These are phyloP conservation scores for Paulownia fortunei DNA, from an alignment of 257 asterid genomes.

Conservation along the genomic window DNA sequence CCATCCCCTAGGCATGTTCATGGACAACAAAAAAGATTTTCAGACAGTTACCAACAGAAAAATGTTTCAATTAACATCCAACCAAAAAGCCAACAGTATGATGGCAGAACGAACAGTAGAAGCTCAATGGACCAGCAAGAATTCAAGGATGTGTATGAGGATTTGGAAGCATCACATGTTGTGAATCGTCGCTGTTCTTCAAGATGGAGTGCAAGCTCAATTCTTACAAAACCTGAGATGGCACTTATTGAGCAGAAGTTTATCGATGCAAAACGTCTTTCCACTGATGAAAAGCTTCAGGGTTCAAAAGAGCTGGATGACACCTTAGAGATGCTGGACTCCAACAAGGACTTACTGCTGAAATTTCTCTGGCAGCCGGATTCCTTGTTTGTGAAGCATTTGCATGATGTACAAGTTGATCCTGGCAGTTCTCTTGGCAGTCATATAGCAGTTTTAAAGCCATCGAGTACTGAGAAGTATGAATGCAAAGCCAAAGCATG, in stretches of 20 bases:
- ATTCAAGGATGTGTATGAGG: slow-evolving; percentile 85
- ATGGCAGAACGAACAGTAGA: slow-evolving; percentile 43
- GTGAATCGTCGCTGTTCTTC: slow-evolving; percentile 66
- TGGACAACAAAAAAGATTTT: slow-evolving; percentile 53
- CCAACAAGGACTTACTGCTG: slow-evolving; percentile 51
- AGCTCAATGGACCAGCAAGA: slow-evolving; percentile 61
- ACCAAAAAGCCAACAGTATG: slow-evolving; percentile 39
- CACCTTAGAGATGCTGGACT: slow-evolving; percentile 59
- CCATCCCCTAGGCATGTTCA: slow-evolving; percentile 64
- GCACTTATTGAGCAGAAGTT: slow-evolving; percentile 61
- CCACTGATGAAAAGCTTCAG: slow-evolving; percentile 52
- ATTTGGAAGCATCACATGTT: slow-evolving; percentile 81
- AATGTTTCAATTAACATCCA: slow-evolving; percentile 33
- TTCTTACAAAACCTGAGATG: slow-evolving; percentile 60
- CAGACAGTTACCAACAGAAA: slow-evolving; percentile 51
- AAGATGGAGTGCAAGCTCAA: slow-evolving; percentile 60
- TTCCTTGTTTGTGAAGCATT: slow-evolving; percentile 51
- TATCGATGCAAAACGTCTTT: slow-evolving; percentile 54
- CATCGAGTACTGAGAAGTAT: slow-evolving; percentile 49
- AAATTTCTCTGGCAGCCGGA: slow-evolving; percentile 59
- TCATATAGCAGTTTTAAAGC: slow-evolving; percentile 58
- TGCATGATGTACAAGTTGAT: slow-evolving; percentile 51
- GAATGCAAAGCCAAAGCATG: slow-evolving; percentile 55
- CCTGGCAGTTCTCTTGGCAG: slow-evolving; percentile 50
- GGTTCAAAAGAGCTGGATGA: slow-evolving; percentile 55